Evolutionary conservation across 106 monocot species (phyloP).

Genomic region (Platanthera guangdongensis): DNA sequence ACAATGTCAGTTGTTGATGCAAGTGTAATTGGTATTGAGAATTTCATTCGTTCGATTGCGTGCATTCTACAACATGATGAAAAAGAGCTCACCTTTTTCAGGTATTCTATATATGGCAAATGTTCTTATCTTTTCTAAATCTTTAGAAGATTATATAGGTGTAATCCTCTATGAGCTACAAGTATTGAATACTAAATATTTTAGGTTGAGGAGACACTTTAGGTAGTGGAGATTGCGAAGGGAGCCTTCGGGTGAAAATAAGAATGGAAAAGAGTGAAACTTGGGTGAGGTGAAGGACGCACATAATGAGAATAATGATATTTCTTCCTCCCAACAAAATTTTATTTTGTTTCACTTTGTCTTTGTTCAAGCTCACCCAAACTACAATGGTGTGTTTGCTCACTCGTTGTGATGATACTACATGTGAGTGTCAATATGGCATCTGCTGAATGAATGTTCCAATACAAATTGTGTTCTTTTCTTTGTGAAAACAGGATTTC

Average conservation of each 20-base stretch:
- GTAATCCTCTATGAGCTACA: not conserved
- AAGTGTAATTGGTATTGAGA: constrained; percentile 46
- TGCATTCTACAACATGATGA: constrained; percentile 48
- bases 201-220: not conserved
- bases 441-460: too few relatives aligned
- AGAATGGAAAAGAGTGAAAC: not conserved
- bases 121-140: not conserved
- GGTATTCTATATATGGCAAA: constrained; percentile 27
- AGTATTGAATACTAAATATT: not conserved
- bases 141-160: not conserved
- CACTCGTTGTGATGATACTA: too few relatives aligned
- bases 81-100: constrained; percentile 26
- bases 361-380: too few relatives aligned
- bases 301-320: not conserved
- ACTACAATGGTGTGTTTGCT: too few relatives aligned
- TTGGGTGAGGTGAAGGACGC: not conserved
- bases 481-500: too few relatives aligned
- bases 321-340: too few relatives aligned
- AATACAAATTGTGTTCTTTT: too few relatives aligned
- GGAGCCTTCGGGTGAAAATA: not conserved
- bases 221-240: not conserved
- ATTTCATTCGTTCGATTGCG: constrained; percentile 60
- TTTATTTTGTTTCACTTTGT: too few relatives aligned
- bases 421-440: too few relatives aligned
- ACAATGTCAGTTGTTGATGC: constrained; percentile 46